Conservation (phyloP, 2,329 filamentous ascomycete genomes). For the Cytospora piceae region DNA sequence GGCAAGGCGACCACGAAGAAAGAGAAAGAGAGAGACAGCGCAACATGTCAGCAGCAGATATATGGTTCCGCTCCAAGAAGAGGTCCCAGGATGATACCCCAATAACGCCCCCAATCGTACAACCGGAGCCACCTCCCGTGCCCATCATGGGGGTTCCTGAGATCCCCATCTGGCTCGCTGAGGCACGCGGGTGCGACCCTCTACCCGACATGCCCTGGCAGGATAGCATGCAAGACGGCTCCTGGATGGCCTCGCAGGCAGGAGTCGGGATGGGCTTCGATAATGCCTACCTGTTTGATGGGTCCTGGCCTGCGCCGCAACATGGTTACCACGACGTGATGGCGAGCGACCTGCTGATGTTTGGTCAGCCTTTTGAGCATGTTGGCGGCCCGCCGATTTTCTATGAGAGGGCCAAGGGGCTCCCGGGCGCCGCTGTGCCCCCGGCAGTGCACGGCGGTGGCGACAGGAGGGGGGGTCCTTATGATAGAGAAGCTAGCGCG, state of each 20-base stretch:
- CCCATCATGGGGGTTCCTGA: constrained; percentile 22
- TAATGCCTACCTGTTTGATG: not conserved
- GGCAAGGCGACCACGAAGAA: constrained; percentile 4
- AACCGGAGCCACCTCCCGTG: not conserved
- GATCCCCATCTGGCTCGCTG: constrained; percentile 27
- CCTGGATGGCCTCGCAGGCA: not conserved
- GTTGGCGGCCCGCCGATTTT: not conserved
- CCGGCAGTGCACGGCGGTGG: not conserved
- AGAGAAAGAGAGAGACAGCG: constrained; percentile 8
- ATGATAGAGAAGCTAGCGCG: not conserved
- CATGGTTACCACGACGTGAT: not conserved
- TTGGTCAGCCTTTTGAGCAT: not conserved
- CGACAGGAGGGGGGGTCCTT: not conserved
- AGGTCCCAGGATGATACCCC: not conserved
- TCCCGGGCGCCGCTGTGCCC: not conserved
- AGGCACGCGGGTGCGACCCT: constrained; percentile 25
- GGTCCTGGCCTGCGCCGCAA: not conserved
- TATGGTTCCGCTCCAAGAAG: constrained; percentile 14
- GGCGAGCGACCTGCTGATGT: not conserved
- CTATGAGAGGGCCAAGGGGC: constrained; percentile 14
- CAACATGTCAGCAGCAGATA: constrained; percentile 19
- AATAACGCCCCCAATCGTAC: not conserved
- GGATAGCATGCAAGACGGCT: not conserved
- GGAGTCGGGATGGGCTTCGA: constrained; percentile 10
- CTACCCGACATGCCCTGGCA: constrained; percentile 8